phyloP scores from a whole-genome alignment of 1,284 basidiomycete genomes.

The Tylopilus sp. region DNA sequence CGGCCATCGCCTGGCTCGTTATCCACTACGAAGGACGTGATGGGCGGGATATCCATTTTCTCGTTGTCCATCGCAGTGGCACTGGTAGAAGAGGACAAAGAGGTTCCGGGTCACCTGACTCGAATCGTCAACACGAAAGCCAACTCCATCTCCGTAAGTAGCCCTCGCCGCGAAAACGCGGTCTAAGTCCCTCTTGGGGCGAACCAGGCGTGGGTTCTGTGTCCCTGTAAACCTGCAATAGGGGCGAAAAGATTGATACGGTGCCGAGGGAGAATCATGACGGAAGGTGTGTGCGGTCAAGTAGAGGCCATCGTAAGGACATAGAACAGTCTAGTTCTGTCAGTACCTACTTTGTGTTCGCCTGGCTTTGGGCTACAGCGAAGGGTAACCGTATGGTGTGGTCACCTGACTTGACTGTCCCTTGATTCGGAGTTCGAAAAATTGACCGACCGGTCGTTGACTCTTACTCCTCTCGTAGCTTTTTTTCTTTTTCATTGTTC shows the following conservation, averaged over 20 bases:
- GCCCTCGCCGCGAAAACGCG: not conserved
- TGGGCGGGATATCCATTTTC: not conserved
- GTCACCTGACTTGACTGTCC: slow-evolving; percentile 18
- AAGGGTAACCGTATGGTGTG: not conserved
- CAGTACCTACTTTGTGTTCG: not conserved
- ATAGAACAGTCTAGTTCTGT: not conserved
- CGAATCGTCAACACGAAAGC: not conserved
- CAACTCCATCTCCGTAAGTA: slow-evolving; percentile 3
- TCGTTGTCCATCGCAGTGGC: slow-evolving; percentile 10
- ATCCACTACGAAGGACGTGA: slow-evolving; percentile 13
- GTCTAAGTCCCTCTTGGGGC: not conserved
- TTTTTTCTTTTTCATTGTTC: slow-evolving; percentile 11
- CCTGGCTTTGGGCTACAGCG: not conserved
- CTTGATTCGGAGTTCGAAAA: slow-evolving; percentile 22
- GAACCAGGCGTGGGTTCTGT: not conserved
- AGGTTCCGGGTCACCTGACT: slow-evolving; percentile 9
- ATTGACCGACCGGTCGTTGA: slow-evolving; percentile 2
- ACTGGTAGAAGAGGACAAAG: slow-evolving; percentile 12
- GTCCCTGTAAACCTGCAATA: not conserved
- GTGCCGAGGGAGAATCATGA: not conserved
- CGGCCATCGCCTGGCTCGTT: not conserved
- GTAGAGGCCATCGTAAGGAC: not conserved
- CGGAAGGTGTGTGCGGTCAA: not conserved
- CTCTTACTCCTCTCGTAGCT: slow-evolving; percentile 10
- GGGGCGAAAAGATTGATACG: not conserved